A percentile compares a stretch with the other conserved stretches of the same genome.
phyloP scores from a whole-genome alignment of 2,329 filamentous ascomycete species.

The Juglanconis sp. region DNA sequence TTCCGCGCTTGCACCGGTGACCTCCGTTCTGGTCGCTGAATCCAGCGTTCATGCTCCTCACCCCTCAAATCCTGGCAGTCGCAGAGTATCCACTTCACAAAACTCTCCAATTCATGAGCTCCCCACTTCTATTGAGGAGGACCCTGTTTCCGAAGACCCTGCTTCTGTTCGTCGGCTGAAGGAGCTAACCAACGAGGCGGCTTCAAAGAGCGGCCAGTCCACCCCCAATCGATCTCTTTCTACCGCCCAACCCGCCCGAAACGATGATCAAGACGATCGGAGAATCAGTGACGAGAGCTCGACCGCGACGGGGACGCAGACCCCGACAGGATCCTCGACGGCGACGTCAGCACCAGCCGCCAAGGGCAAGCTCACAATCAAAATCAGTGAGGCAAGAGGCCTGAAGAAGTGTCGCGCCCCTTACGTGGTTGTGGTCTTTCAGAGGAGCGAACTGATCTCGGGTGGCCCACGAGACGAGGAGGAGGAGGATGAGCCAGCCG shows the following conservation, averaged over 20 bases:
- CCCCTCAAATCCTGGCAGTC: slow-evolving; percentile 64
- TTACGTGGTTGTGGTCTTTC: slow-evolving; percentile 95
- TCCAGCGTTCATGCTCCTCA: slow-evolving; percentile 63
- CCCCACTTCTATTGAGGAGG: slow-evolving; percentile 33
- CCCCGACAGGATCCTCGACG: slow-evolving; percentile 44
- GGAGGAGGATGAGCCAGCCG: slow-evolving; percentile 49
- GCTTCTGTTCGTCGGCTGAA: slow-evolving; percentile 67
- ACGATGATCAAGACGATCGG: slow-evolving; percentile 39
- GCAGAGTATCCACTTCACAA: slow-evolving; percentile 48
- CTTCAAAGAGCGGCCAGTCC: slow-evolving; percentile 85
- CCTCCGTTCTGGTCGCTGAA: slow-evolving; percentile 58
- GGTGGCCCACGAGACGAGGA: slow-evolving; percentile 70
- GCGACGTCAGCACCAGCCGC: slow-evolving; percentile 63
- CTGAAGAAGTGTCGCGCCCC: slow-evolving; percentile 81
- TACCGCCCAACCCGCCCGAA: slow-evolving; percentile 50
- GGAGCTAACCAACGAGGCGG: slow-evolving; percentile 83
- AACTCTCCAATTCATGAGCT: slow-evolving; percentile 47
- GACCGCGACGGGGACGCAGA: slow-evolving; percentile 51
- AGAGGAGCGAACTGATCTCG: slow-evolving; percentile 94
- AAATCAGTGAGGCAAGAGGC: slow-evolving; percentile 80
- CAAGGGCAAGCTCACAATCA: slow-evolving; percentile 86
- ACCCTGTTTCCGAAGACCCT: slow-evolving; percentile 48
- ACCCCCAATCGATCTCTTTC: slow-evolving; percentile 88
- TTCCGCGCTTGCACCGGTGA: slow-evolving; percentile 56
- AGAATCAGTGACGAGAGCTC: slow-evolving; percentile 38